Conservation (phyloP, 164 flowering plant species). For the Pachysandra terminalis region DNA sequence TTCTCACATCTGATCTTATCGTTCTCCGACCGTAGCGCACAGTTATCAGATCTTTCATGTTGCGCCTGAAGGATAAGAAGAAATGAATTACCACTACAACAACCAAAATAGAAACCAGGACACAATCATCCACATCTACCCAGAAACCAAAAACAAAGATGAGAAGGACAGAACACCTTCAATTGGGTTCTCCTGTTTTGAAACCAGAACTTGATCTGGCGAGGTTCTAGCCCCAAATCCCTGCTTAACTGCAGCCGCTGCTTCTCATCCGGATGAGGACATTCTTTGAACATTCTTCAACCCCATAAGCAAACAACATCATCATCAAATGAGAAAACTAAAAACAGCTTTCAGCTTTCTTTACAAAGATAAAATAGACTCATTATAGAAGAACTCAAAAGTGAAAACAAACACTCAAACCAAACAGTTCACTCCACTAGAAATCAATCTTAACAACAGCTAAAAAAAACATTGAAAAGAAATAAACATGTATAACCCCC, state of each 20-base stretch:
- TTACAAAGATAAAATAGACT: not conserved
- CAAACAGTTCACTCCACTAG: not conserved
- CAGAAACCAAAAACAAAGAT: not conserved
- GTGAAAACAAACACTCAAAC: not conserved
- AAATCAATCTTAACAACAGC: not conserved
- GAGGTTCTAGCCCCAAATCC: slow-evolving; percentile 68
- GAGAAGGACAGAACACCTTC: slow-evolving; percentile 42
- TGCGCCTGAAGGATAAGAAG: slow-evolving; percentile 45
- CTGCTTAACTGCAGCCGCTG: slow-evolving; percentile 60
- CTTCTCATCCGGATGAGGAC: slow-evolving; percentile 90
- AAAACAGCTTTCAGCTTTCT: not conserved
- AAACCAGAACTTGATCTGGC: slow-evolving; percentile 94
- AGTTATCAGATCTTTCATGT: slow-evolving; percentile 72
- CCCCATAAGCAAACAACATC: slow-evolving; percentile 7
- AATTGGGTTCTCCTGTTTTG: slow-evolving; percentile 82
- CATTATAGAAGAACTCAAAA: slow-evolving; percentile 1
- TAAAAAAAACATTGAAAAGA: not conserved
- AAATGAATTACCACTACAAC: not conserved
- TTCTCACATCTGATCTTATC: slow-evolving; percentile 81
- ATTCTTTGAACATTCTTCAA: slow-evolving; percentile 71
- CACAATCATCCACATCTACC: not conserved
- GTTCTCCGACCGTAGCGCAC: slow-evolving; percentile 62
- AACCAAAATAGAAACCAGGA: not conserved
- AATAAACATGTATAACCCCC: not conserved
- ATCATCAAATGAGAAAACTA: not conserved